A percentile compares a stretch with the other conserved stretches of the same genome.
Evolutionary conservation across 495 filamentous ascomycete species (phyloP).

Genomic region (Podospora tetraspora): DNA sequence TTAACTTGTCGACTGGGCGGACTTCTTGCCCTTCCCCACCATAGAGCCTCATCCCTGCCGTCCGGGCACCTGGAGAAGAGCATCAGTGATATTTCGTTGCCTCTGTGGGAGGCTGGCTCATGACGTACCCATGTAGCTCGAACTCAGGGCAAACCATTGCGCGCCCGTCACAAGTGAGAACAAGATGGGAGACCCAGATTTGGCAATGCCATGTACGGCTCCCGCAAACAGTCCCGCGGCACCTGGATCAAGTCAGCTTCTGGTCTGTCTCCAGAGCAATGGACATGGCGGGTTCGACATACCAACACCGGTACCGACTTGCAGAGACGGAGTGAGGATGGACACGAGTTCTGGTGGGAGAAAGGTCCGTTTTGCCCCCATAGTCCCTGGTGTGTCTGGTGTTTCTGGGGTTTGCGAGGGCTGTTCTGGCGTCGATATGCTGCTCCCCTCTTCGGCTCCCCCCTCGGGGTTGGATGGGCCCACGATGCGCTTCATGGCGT

Average conservation of each 20-base stretch:
- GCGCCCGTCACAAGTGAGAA: conserved; percentile 67
- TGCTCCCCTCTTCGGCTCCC: neutral
- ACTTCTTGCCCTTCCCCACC: conserved; percentile 42
- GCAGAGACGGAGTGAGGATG: conserved; percentile 32
- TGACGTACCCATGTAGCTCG: conserved; percentile 65
- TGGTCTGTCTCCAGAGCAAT: conserved; percentile 1
- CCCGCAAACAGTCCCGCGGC: conserved; percentile 66
- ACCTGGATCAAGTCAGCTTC: conserved; percentile 41
- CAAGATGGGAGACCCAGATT: conserved; percentile 57
- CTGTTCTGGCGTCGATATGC: neutral
- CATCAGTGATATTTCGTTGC: neutral
- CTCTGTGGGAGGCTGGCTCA: neutral
- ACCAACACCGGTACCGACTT: conserved; percentile 30
- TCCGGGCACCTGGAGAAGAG: conserved; percentile 34
- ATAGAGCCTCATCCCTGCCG: conserved; percentile 30
- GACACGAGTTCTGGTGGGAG: conserved; percentile 37
- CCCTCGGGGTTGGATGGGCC: conserved; percentile 3
- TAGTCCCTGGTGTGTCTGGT: neutral
- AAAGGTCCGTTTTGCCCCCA: conserved; percentile 14
- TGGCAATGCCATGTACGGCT: conserved; percentile 60
- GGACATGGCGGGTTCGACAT: neutral
- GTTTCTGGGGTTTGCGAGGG: neutral
- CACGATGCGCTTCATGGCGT: conserved; percentile 18
- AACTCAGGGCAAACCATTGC: conserved; percentile 75
- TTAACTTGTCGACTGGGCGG: conserved; percentile 49